These are phyloP conservation scores for Fusarium keratoplasticum DNA, from an alignment of 2,329 filamentous ascomycete species.

Conservation along the genomic window DNA sequence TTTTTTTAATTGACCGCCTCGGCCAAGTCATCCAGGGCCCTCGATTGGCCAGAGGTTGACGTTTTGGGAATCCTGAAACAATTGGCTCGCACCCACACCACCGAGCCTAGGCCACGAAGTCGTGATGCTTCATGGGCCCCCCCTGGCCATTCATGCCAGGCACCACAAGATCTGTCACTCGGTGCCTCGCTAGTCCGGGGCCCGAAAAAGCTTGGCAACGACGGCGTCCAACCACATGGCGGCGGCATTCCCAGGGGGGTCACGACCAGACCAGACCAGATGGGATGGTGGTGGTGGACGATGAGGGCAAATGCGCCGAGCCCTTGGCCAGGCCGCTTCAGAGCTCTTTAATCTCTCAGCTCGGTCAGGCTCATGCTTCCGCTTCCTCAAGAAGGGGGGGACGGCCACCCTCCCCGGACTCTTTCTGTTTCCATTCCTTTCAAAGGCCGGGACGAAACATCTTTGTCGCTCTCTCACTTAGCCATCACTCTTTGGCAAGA, in stretches of 20 bases:
- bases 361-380: not conserved
- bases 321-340: slow-evolving; percentile 13
- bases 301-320: slow-evolving; percentile 10
- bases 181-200: slow-evolving; percentile 3
- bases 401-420: not conserved
- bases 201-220: slow-evolving; percentile 22
- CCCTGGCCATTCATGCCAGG: slow-evolving; percentile 21
- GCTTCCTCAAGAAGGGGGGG: not conserved
- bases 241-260: slow-evolving; percentile 2
- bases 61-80: slow-evolving; percentile 33
- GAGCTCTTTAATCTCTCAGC: slow-evolving; percentile 33
- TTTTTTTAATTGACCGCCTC: slow-evolving; percentile 10
- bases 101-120: slow-evolving; percentile 5
- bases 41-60: slow-evolving; percentile 18
- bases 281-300: slow-evolving; percentile 3
- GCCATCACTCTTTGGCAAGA: slow-evolving; percentile 18
- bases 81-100: slow-evolving; percentile 22
- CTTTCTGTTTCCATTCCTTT: slow-evolving; percentile 25
- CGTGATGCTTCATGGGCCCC: slow-evolving; percentile 10
- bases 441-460: slow-evolving; percentile 33
- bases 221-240: slow-evolving; percentile 12
- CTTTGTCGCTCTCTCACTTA: slow-evolving; percentile 22
- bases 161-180: slow-evolving; percentile 38
- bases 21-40: slow-evolving; percentile 18
- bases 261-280: not conserved